Percentiles rank a stretch among this genome's conserved stretches.
These are phyloP conservation scores for Epichloe sylvatica DNA, from an alignment of 2,329 filamentous ascomycete species.

Conservation along the genomic window DNA sequence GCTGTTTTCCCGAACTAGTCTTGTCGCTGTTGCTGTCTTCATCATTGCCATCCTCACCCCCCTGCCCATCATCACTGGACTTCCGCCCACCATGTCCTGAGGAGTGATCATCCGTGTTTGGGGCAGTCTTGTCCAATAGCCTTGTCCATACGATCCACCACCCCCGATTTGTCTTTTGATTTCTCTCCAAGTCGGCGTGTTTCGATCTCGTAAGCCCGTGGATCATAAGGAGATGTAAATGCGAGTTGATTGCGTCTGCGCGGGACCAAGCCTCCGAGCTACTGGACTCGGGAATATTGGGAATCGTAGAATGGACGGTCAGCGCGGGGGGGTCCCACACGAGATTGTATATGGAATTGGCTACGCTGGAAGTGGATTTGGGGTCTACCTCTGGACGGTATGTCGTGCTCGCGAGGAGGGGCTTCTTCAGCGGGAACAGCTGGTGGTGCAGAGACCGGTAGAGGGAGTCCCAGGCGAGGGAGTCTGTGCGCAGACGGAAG, in stretches of 20 bases:
- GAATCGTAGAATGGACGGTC: constrained; percentile 3
- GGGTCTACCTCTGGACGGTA: constrained; percentile 35
- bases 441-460: constrained; percentile 49
- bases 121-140: constrained; percentile 27
- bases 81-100: background rate
- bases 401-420: constrained; percentile 40
- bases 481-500: constrained; percentile 45
- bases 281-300: constrained; percentile 2
- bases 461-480: constrained; percentile 39
- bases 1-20: background rate
- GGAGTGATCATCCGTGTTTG: constrained; percentile 7
- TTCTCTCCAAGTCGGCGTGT: constrained; percentile 41
- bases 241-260: constrained; percentile 49
- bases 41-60: constrained; percentile 7
- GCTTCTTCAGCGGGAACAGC: constrained; percentile 42
- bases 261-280: constrained; percentile 36
- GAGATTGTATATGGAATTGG: constrained; percentile 42
- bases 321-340: constrained; percentile 42
- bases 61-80: background rate
- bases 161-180: constrained; percentile 50
- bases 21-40: constrained; percentile 1
- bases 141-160: constrained; percentile 60
- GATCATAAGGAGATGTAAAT: constrained; percentile 48
- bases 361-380: constrained; percentile 10
- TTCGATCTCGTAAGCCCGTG: constrained; percentile 29